These are phyloP conservation scores for Rhodotorula taiwanensis DNA, from an alignment of 768 basidiomycete genomes.

Conservation along the genomic window DNA sequence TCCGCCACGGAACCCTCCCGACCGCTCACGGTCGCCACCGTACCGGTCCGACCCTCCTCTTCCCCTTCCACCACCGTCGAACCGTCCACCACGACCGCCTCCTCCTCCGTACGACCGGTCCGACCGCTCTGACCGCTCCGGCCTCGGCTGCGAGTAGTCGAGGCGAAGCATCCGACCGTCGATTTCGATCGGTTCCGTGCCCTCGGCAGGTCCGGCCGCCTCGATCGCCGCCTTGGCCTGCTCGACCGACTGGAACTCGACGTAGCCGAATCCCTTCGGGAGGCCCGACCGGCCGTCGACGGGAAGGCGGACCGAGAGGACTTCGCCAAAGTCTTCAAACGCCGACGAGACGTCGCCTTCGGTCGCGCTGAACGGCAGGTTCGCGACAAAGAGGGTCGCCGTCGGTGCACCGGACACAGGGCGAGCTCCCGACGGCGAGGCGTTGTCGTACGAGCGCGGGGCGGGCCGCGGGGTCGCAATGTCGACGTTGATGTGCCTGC, in stretches of 20 bases:
- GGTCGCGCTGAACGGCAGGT: slow-evolving; percentile 69
- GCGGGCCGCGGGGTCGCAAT: slow-evolving; percentile 55
- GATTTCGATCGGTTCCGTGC: slow-evolving; percentile 60
- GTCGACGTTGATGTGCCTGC: slow-evolving; percentile 79
- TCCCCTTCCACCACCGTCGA: slow-evolving; percentile 35
- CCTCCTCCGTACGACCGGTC: slow-evolving; percentile 44
- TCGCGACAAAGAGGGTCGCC: slow-evolving; percentile 79
- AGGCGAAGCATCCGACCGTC: slow-evolving; percentile 73
- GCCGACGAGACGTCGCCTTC: slow-evolving; percentile 84
- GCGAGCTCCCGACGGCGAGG: slow-evolving; percentile 64
- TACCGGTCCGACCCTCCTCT: slow-evolving; percentile 39
- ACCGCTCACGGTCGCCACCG: too few relatives aligned
- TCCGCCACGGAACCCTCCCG: too few relatives aligned
- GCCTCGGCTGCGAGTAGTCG: slow-evolving; percentile 70
- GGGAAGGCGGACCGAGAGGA: slow-evolving; percentile 63
- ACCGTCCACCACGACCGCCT: slow-evolving; percentile 41
- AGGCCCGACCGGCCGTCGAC: slow-evolving; percentile 84
- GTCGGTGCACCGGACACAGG: slow-evolving; percentile 60
- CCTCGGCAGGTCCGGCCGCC: slow-evolving; percentile 33
- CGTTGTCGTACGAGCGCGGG: slow-evolving; percentile 46
- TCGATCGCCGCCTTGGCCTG: slow-evolving; percentile 72
- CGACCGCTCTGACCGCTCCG: slow-evolving; percentile 52
- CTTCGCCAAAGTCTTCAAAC: slow-evolving; percentile 86
- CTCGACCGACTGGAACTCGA: slow-evolving; percentile 79
- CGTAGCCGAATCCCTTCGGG: slow-evolving; percentile 93